phyloP scores from a whole-genome alignment of 2,329 filamentous ascomycete genomes.

The Epichloe hybrida region DNA sequence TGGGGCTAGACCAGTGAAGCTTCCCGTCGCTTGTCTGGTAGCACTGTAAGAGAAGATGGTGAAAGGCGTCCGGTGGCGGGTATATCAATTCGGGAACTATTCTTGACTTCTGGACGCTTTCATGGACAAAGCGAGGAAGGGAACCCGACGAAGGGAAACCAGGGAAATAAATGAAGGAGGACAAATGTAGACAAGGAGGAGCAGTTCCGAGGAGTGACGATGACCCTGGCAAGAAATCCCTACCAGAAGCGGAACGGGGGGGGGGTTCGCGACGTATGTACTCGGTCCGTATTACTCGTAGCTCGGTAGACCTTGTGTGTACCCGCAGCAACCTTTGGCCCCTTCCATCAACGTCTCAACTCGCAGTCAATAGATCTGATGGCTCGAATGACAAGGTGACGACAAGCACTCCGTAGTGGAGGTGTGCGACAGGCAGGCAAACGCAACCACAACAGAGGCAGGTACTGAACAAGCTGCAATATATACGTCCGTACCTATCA shows the following conservation, averaged over 20 bases:
- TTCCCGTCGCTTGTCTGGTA: neutral
- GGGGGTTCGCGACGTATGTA: neutral
- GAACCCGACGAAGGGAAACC: neutral
- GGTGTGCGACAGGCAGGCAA: too few relatives aligned
- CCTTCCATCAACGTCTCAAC: too few relatives aligned
- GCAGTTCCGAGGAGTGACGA: conserved; percentile 2
- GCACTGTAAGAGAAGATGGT: neutral
- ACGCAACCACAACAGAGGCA: too few relatives aligned
- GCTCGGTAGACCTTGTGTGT: neutral
- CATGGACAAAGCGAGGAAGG: neutral
- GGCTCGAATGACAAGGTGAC: too few relatives aligned
- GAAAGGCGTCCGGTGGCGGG: neutral
- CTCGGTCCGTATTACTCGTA: neutral
- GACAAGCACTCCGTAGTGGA: too few relatives aligned
- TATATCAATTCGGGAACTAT: too few relatives aligned
- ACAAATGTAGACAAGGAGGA: neutral
- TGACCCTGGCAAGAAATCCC: conserved; percentile 4
- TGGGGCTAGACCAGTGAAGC: neutral
- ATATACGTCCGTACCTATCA: neutral
- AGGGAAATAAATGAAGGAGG: neutral
- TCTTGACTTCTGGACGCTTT: neutral
- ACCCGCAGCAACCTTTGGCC: too few relatives aligned
- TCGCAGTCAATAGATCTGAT: too few relatives aligned
- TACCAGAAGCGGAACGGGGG: conserved; percentile 4
- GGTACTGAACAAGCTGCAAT: too few relatives aligned